These are phyloP conservation scores for Beauveria caledonica DNA, from an alignment of 2,329 filamentous ascomycete species.

Conservation along the genomic window DNA sequence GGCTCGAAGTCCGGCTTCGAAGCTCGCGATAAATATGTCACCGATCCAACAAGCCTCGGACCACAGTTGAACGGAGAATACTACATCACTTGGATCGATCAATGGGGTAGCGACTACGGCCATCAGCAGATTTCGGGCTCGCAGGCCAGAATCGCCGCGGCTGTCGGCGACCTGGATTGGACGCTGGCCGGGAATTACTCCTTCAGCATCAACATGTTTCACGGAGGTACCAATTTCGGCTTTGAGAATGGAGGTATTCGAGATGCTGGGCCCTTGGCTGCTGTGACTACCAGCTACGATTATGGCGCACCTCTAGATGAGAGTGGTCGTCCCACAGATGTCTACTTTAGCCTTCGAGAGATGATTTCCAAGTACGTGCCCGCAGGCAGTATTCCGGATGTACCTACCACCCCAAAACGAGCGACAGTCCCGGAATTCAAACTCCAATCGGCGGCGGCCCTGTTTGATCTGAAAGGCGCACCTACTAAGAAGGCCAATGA, in stretches of 20 bases:
- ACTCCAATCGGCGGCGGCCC: constrained; percentile 26
- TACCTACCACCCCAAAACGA: constrained; percentile 25
- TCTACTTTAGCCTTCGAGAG: constrained; percentile 33
- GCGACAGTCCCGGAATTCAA: constrained; percentile 27
- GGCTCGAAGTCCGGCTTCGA: constrained; percentile 31
- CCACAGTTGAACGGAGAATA: constrained; percentile 42
- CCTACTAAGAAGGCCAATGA: constrained; percentile 16
- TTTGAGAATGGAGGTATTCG: constrained; percentile 39
- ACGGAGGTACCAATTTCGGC: constrained; percentile 43
- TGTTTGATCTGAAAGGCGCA: constrained; percentile 29
- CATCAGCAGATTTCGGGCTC: constrained; percentile 27
- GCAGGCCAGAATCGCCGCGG: constrained; percentile 17
- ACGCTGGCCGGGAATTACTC: constrained; percentile 31
- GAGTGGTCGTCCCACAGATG: constrained; percentile 35
- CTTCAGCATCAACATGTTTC: constrained; percentile 45
- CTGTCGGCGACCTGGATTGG: constrained; percentile 28
- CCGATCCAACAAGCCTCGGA: constrained; percentile 32
- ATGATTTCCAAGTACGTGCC: constrained; percentile 31
- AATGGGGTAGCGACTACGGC: constrained; percentile 32
- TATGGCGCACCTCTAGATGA: constrained; percentile 43
- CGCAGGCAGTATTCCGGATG: constrained; percentile 27
- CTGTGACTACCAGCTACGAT: constrained; percentile 41
- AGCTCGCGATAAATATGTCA: constrained; percentile 34
- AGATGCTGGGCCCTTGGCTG: constrained; percentile 27
- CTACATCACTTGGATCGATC: constrained; percentile 35